Evolutionary conservation across 1,284 basidiomycete species (phyloP).

Genomic region (Filobasidium uniguttulatum): DNA sequence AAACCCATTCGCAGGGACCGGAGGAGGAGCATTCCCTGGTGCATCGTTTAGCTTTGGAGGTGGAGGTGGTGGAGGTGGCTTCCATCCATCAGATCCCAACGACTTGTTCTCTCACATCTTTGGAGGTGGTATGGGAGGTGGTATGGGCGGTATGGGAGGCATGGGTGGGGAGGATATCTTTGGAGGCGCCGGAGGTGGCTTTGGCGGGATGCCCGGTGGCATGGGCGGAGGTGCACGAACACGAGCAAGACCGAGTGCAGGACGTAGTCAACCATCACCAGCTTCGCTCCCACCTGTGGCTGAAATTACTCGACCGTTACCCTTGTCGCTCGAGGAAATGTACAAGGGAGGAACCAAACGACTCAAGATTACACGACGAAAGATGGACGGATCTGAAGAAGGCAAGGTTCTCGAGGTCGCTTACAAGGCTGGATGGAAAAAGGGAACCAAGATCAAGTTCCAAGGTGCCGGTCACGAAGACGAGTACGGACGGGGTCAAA

Average conservation of each 20-base stretch:
- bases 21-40: constrained; percentile 43
- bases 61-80: constrained; percentile 42
- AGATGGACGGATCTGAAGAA: constrained; percentile 59
- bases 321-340: constrained; percentile 79
- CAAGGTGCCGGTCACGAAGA: constrained; percentile 74
- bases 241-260: constrained; percentile 13
- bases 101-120: constrained; percentile 83
- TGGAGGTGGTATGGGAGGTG: constrained; percentile 28
- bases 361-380: constrained; percentile 69
- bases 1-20: constrained; percentile 42
- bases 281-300: constrained; percentile 37
- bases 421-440: constrained; percentile 56
- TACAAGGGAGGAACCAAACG: constrained; percentile 78
- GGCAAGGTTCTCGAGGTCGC: constrained; percentile 82
- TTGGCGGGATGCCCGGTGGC: constrained; percentile 21
- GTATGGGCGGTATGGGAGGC: constrained; percentile 28
- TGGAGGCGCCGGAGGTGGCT: constrained; percentile 20
- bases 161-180: constrained; percentile 26
- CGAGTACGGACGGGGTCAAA: constrained; percentile 53
- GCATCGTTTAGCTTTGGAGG: constrained; percentile 46
- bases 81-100: constrained; percentile 67
- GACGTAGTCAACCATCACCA: constrained; percentile 23
- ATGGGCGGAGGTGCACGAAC: constrained; percentile 16
- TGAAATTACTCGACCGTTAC: constrained; percentile 72
- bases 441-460: constrained; percentile 82